Base-by-base conservation (phyloP, 2,329 filamentous ascomycete genomes). In the Cercospora sp. region DNA sequence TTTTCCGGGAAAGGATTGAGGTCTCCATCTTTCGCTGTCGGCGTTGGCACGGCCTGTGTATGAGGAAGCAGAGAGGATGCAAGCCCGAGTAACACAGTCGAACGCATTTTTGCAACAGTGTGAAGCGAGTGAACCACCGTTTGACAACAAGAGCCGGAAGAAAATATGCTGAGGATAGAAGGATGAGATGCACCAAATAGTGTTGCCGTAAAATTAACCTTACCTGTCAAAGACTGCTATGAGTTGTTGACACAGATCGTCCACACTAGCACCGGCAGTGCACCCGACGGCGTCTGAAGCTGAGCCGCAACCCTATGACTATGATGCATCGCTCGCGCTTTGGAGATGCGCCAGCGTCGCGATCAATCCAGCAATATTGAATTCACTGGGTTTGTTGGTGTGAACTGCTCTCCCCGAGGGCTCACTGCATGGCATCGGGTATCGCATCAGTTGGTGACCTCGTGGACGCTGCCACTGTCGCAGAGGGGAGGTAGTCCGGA, bases 21-120 rank as follows among this genome's bases (percentile, higher is more conserved):
- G 20, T 63, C 42, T 23, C 10, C 42, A 18, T 63, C 42, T 26
- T 63, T 53, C 6, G 16, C 16, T 18, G 48, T 63, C 2, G 58
- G 57, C 12, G 61, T 67, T 42, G 66, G 66, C n/a, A 62, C 66
- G 23, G 66, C 66, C 12, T 58, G 61, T 16, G 36, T 53, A 13
- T 51, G 55, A 36, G 53, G 57, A 60, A 67, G 16, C 16, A 67
- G 60, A 51, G 51, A 63, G 6, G n/a, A 51, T 23, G 58, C 13
- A 9, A 67, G 65, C 18, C 51, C 60, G 53, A 67, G 20, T 8
- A 63, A n/a, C 18, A 39, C 9, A 9, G 48, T 55, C 31, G 64
- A 60, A 51, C 58, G 64, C 64, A 61, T 42, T 36, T 8, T 61
- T 33, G 64, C 64, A 48, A n/a, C 42, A 48, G 42, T 7, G 42